A percentile compares a stretch with the other conserved stretches of the same genome.
Conservation (phyloP, 2,329 filamentous ascomycete genomes). For the Epichloe typhina region DNA sequence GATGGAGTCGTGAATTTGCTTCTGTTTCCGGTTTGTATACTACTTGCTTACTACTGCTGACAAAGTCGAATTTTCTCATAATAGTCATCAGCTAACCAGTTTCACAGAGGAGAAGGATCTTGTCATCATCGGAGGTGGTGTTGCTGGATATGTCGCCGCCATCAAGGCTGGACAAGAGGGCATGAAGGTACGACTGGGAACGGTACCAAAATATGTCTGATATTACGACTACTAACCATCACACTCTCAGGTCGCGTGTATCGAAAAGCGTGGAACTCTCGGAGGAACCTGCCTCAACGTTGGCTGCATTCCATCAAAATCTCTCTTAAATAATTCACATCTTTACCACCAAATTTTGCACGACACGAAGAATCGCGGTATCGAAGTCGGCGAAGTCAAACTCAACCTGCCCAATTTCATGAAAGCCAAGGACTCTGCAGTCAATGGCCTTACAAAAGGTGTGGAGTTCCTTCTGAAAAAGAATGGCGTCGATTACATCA, state of each 20-base stretch:
- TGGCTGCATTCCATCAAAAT: constrained; percentile 98
- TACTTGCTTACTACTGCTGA: not conserved
- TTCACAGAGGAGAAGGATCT: constrained; percentile 81
- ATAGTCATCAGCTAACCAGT: constrained; percentile 8
- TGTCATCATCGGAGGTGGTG: constrained; percentile 94
- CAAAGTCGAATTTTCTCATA: not conserved
- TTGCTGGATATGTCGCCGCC: constrained; percentile 95
- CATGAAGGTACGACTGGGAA: constrained; percentile 56
- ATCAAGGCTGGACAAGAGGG: constrained; percentile 98
- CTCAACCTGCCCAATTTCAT: constrained; percentile 92
- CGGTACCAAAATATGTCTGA: not conserved
- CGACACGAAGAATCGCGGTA: constrained; percentile 93
- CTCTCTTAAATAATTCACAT: constrained; percentile 98
- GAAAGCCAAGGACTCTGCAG: constrained; percentile 95
- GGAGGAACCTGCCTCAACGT: constrained; percentile 98
- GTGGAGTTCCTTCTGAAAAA: constrained; percentile 98
- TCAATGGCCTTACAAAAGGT: constrained; percentile 76
- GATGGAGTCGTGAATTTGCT: constrained; percentile 46
- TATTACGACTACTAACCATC: constrained; percentile 4
- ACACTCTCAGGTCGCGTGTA: constrained; percentile 65
- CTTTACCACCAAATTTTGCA: constrained; percentile 95
- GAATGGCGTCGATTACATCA: constrained; percentile 96
- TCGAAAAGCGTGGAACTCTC: constrained; percentile 92
- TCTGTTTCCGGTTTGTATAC: constrained; percentile 38
- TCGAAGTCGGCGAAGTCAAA: constrained; percentile 94